Evolutionary conservation across 208 protist genomes (phyloP), one percentile per base, ranked within the genome.

Genomic region (Acanthamoeba polyphaga): DNA sequence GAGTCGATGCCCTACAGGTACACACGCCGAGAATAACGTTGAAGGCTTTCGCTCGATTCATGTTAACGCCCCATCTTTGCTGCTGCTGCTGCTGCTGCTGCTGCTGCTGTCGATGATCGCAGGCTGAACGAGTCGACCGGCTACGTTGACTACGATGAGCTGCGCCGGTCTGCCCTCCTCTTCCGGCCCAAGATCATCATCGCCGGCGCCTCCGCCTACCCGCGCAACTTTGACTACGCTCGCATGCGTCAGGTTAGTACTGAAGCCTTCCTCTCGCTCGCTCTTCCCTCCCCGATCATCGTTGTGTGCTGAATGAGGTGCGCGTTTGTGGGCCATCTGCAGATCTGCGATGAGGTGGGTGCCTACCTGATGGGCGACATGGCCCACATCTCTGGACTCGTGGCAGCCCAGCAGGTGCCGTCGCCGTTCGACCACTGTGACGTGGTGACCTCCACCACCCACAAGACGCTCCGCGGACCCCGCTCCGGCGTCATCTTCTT

Each of bases 401-500:
- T 98, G 27, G 97, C 97, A 27, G 96, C 97, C 43, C 95, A 94
- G 70, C 51, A 74, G 13, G 88, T 96, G 15, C 78, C 76, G 8
- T 76, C 64, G n/a, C 97, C 97, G 27, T 98, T 98, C 88, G 94
- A 96, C 12, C 66, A 98, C 88, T 92, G 66, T 43, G 97, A 98
- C 93, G 32, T 98, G 32, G 97, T 98, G 19, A 98, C 97, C 12
- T 97, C 97, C 10, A 98, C 97, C 38, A 98, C 97, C 38, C 97
- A 98, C 82, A 98, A 98, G 82, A 97, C 95, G 76, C 96, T 98
- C 7, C 93, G 97, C 78, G 97, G 97, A 34, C 97, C 97, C 49
- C 76, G 97, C 53, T 53, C 62, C 66, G 97, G 96, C 22, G 51
- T 97, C 53, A 97, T 98, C 19, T 98, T 98, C 82, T 97, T 74